phyloP scores from a whole-genome alignment of 441 rosid species.

The Gossypium davidsonii region DNA sequence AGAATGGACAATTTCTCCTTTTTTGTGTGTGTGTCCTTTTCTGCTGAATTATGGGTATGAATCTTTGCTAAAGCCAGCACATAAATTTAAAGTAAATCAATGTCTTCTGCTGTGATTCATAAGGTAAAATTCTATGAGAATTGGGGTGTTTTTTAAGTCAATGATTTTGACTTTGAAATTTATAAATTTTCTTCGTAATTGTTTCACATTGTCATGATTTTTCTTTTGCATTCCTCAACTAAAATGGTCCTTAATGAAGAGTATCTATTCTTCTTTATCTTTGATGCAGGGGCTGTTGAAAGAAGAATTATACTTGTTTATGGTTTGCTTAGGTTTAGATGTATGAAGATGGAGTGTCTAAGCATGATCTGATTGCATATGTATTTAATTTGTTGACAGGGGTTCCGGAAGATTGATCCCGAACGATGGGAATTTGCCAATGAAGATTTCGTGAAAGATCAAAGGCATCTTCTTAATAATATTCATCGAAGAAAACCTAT shows the following conservation, averaged over 20 bases:
- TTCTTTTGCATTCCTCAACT: background rate
- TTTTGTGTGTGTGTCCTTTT: background rate
- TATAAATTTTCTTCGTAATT: background rate
- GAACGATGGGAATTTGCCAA: constrained; percentile 92
- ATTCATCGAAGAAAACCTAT: constrained; percentile 86
- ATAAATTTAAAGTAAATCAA: background rate
- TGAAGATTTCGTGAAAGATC: constrained; percentile 78
- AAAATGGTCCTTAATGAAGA: background rate
- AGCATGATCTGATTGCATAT: constrained; percentile 3
- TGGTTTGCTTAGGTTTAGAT: background rate
- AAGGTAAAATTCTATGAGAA: background rate
- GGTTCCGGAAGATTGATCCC: constrained; percentile 83
- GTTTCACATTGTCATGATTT: background rate
- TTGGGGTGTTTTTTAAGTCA: background rate
- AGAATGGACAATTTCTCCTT: background rate
- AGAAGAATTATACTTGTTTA: background rate
- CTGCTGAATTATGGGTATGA: background rate
- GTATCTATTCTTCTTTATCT: background rate
- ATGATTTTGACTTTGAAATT: background rate
- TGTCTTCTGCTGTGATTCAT: background rate
- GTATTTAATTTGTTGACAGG: constrained; percentile 39
- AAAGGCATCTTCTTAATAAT: constrained; percentile 86
- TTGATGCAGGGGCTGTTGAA: background rate
- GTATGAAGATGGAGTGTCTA: background rate
- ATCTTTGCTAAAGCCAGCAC: background rate